A percentile compares a stretch with the other conserved stretches of the same genome.
Evolutionary conservation across 495 filamentous ascomycete species (phyloP).

Genomic region (Trichoderma erinaceum): DNA sequence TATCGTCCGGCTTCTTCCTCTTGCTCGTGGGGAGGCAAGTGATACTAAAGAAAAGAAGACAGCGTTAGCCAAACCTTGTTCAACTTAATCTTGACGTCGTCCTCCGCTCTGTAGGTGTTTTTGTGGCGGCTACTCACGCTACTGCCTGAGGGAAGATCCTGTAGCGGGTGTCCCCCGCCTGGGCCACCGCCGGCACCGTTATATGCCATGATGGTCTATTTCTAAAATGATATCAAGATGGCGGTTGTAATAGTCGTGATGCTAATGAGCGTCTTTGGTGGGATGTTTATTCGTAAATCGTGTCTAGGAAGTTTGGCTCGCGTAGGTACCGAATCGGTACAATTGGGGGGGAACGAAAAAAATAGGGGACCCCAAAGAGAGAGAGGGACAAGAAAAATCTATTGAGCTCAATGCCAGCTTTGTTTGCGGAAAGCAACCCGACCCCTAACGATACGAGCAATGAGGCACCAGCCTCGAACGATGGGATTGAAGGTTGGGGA

Average conservation of each 20-base stretch:
- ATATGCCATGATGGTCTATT: slow-evolving; percentile 40
- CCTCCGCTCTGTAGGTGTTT: slow-evolving; percentile 17
- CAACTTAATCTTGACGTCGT: not conserved
- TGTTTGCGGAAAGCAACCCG: slow-evolving; percentile 14
- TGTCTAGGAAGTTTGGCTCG: slow-evolving; percentile 19
- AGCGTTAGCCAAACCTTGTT: slow-evolving; percentile 6
- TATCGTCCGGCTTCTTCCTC: slow-evolving; percentile 74
- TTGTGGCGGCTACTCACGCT: slow-evolving; percentile 43
- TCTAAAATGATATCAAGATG: slow-evolving; percentile 17
- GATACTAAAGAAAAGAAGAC: slow-evolving; percentile 37
- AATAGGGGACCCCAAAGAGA: slow-evolving; percentile 20
- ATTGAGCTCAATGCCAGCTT: slow-evolving; percentile 14
- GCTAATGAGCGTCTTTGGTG: slow-evolving; percentile 15
- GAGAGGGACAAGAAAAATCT: slow-evolving; percentile 22
- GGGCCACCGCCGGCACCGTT: slow-evolving; percentile 26
- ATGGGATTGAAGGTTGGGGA: slow-evolving; percentile 11
- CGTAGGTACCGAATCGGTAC: slow-evolving; percentile 9
- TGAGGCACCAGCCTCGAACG: slow-evolving; percentile 21
- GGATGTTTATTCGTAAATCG: slow-evolving; percentile 16
- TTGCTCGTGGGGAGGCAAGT: slow-evolving; percentile 48
- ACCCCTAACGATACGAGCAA: slow-evolving; percentile 16
- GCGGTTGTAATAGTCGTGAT: slow-evolving; percentile 17
- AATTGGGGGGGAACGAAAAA: slow-evolving; percentile 15
- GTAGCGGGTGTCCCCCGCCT: slow-evolving; percentile 50
- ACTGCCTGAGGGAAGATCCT: slow-evolving; percentile 58